Conservation (phyloP, 345 rosid species). For the Mercurialis annua region DNA sequence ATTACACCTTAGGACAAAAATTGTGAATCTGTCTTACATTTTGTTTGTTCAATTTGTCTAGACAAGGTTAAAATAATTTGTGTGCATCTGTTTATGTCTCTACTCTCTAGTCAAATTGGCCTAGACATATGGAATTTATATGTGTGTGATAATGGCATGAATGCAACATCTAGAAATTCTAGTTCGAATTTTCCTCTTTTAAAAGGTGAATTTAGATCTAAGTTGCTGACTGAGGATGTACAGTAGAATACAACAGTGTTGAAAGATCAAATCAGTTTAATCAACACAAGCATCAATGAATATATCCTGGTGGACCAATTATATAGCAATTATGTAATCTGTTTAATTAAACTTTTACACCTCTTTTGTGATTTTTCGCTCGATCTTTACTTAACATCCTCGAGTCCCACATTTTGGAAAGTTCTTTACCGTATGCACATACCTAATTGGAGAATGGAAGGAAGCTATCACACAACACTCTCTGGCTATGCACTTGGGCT, state of each 20-base stretch:
- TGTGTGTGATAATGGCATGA: background rate
- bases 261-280: constrained; percentile 30
- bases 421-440: background rate
- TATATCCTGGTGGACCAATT: background rate
- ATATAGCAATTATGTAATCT: background rate
- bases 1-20: background rate
- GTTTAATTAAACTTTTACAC: background rate
- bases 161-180: background rate
- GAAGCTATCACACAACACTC: background rate
- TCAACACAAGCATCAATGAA: constrained; percentile 18
- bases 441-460: background rate
- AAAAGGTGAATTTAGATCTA: background rate
- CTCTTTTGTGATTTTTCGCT: background rate
- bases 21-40: background rate
- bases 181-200: background rate
- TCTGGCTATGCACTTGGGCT: background rate
- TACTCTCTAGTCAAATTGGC: no score
- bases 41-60: constrained; percentile 11
- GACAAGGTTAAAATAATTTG: background rate
- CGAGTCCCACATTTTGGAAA: background rate
- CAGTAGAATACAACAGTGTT: background rate
- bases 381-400: background rate
- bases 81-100: background rate
- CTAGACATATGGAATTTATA: no score
- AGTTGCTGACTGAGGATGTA: constrained; percentile 6